Evolutionary conservation across 495 filamentous ascomycete species (phyloP), one percentile per base, ranked within the genome.

Genomic region (Sphaerosporella brunnea): DNA sequence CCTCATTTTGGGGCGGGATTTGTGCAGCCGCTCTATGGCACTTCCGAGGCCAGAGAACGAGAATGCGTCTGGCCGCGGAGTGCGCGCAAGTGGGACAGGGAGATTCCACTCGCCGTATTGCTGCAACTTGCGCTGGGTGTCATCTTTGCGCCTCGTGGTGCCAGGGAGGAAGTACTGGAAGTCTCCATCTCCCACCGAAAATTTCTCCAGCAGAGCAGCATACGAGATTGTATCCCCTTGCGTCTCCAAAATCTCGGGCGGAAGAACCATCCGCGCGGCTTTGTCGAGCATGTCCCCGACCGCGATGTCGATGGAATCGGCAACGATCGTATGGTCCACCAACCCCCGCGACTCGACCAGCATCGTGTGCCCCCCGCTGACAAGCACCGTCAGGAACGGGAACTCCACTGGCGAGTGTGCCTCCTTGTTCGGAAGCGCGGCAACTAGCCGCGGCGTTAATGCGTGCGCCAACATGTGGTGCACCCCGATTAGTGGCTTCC

Each of bases 401-500:
- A 90, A 92, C 4, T 61, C 45, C 5, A 74, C 62, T 8, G 5
- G n/a, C 1, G 1, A 2, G 2, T 19, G 19, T 15, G 40, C 23
- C 9, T 13, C 37, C n/a, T n/a, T n/a, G n/a, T n/a, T n/a, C n/a
- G n/a, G n/a, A 26, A 93, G 62, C 2, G 80, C 80, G 8, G 68
- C 62, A 1, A 83, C 75, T n/a, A 97, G 74, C 2, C 81, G 72
- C 4, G 87, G 82, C 4, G 90, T 96, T 39, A 97, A 62, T 2
- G 87, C 75, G 62, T 97, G 90, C 11, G 88, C 90, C 60, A 95
- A 87, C 90, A 97, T 96, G 62, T 97, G 90, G 56, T 97, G 78
- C 0, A 95, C 83, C 0, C 74, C 90, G 2, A 95, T 60, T 23
- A 96, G 64, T 2, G 87, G 85, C 2, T 84, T 67, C 41, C 78